Evolutionary conservation across 805 yeast species (phyloP), one percentile per base, ranked within the genome.

Genomic region (Kodamaea fukazawae): DNA sequence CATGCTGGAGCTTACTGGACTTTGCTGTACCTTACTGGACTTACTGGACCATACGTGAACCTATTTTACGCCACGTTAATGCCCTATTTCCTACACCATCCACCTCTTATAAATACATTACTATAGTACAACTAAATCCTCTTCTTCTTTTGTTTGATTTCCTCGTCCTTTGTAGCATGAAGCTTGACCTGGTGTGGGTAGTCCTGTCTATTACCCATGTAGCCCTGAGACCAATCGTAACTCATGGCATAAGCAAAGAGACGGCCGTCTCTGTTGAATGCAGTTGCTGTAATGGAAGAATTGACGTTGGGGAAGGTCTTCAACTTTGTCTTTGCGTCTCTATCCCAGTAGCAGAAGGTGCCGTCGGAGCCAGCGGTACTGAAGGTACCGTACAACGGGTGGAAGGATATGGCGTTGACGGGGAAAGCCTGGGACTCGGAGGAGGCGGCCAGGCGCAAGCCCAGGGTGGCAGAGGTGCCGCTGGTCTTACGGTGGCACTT

Each of bases 331-430:
- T 83, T 80, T 39, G 93, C 84, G 53, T 88, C 96, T 61, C 87
- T 88, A 61, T 93, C 98, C 99, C 99, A 93, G 68, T 87, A 84
- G 53, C 89, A 82, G 68, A 90, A 83, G 10, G 90, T 74, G 15
- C 99, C 99, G 63, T 93, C 99, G 16, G 93, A 76, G 9, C 99
- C 98, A 1, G 95, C 93, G 4, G 99, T 93, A 36, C 83, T 81
- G 62, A 93, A 84, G 1, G 98, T 89, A 31, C 96, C 96, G 61
- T 82, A 81, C 10, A 77, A 68, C 3, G 98, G 98, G 57, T 93
- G 97, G 71, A 90, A 87, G 6, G 78, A 70, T 34, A 93, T 83
- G 36, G 86, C 72, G 60, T 89, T 87, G 31, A 93, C 81, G 1
- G 96, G 67, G 58, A 82, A 91, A 23, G 91, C 82, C 31, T 76